These are phyloP conservation scores for Cyclotella choctawhatcheeana DNA, from an alignment of 108 stramenopile species.

Conservation along the genomic window DNA sequence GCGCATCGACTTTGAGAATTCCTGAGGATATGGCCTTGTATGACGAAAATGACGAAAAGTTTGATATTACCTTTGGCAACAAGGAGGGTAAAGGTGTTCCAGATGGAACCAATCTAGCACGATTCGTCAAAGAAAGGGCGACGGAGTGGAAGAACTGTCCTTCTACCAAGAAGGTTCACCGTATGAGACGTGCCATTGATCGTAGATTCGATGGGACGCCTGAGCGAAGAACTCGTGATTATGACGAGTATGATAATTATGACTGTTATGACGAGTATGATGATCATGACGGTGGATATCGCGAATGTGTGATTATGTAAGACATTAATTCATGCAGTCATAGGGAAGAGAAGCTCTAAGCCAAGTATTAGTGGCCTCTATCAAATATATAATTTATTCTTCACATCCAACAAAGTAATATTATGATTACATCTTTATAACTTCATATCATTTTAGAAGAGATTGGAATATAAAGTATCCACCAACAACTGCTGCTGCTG, in stretches of 20 bases:
- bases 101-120: conserved; percentile 14
- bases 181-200: conserved; percentile 13
- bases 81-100: conserved; percentile 2
- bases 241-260: conserved; percentile 9
- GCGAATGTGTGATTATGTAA: conserved; percentile 19
- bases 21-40: conserved; percentile 14
- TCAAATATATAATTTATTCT: no score
- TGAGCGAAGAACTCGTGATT: conserved; percentile 16
- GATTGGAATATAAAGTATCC: conserved; percentile 7
- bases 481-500: conserved; percentile 9
- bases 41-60: conserved; percentile 1
- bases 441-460: not conserved
- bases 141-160: conserved; percentile 20
- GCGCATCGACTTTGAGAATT: not conserved
- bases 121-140: conserved; percentile 16
- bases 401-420: no score
- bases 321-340: no score
- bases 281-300: not conserved
- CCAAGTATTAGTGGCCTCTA: no score
- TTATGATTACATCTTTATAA: not conserved
- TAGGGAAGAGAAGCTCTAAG: no score
- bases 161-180: conserved; percentile 17
- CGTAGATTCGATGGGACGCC: conserved; percentile 19
- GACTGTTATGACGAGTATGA: not conserved
- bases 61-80: not conserved